A percentile compares a stretch with the other conserved stretches of the same genome.
These are phyloP conservation scores for Irpex lacteus DNA, from an alignment of 1,284 basidiomycete species.

Conservation along the genomic window DNA sequence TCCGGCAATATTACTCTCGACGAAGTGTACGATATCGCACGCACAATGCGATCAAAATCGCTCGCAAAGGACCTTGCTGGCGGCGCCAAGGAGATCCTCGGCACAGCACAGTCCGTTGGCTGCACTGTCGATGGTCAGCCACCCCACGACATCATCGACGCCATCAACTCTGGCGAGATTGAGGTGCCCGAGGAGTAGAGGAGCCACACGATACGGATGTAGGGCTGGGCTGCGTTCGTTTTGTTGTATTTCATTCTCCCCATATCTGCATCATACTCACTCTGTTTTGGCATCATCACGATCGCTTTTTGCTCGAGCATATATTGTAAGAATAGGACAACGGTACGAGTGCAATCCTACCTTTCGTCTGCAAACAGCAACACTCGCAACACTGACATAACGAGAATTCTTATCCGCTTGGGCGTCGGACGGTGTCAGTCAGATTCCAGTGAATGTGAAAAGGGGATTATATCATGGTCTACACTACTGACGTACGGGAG, in stretches of 20 bases:
- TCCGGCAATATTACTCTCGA: slow-evolving; percentile 93
- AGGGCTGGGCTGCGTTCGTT: slow-evolving; percentile 14
- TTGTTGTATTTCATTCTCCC: slow-evolving; percentile 14
- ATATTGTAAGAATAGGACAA: slow-evolving; percentile 15
- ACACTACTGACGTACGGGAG: slow-evolving; percentile 75
- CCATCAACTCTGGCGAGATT: slow-evolving; percentile 92
- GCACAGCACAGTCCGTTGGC: slow-evolving; percentile 91
- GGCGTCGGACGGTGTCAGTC: neutral
- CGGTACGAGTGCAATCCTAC: neutral
- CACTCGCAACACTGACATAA: neutral
- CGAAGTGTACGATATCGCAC: slow-evolving; percentile 93
- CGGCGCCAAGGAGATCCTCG: slow-evolving; percentile 93
- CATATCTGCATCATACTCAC: slow-evolving; percentile 5
- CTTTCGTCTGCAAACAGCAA: neutral
- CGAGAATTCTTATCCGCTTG: neutral
- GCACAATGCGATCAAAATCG: slow-evolving; percentile 96
- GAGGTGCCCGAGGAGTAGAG: slow-evolving; percentile 92
- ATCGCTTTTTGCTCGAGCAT: slow-evolving; percentile 1
- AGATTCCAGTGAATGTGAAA: neutral
- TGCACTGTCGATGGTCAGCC: slow-evolving; percentile 96
- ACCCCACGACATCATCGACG: slow-evolving; percentile 95
- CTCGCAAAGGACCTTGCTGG: slow-evolving; percentile 90
- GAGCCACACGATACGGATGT: slow-evolving; percentile 6
- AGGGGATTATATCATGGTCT: slow-evolving; percentile 6
- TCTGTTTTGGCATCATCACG: slow-evolving; percentile 5